Conservation (phyloP, 1,284 basidiomycete species). For the Athelia sp. region DNA sequence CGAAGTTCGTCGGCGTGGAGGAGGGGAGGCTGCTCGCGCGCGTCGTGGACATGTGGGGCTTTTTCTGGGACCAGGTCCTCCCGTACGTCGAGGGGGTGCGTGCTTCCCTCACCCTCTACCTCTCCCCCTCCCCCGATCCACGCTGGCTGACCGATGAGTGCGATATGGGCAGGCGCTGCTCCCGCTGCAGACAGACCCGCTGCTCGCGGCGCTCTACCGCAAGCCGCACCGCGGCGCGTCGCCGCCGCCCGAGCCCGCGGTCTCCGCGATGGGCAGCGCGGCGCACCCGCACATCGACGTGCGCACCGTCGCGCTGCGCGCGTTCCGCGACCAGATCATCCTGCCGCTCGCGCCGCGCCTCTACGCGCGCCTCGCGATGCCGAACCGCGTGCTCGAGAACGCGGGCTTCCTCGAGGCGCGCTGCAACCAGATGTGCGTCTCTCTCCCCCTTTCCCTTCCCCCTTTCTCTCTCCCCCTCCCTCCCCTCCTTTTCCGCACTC, state of each 20-base stretch:
- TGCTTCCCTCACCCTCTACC: constrained; percentile 15
- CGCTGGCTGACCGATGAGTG: no score
- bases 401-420: constrained; percentile 55
- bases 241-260: constrained; percentile 44
- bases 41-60: constrained; percentile 87
- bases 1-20: constrained; percentile 71
- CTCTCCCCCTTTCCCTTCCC: no score
- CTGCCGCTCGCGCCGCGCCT: constrained; percentile 36
- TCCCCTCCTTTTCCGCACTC: no score
- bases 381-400: constrained; percentile 44
- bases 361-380: constrained; percentile 39
- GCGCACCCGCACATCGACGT: constrained; percentile 64
- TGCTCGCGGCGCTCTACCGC: constrained; percentile 63
- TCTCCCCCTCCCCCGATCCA: no score
- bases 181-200: constrained; percentile 70
- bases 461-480: no score
- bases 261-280: constrained; percentile 63
- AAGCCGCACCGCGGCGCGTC: constrained; percentile 53
- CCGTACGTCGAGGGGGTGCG: constrained; percentile 85
- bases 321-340: constrained; percentile 50
- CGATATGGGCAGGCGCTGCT: constrained; percentile 69
- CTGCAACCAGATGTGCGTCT: constrained; percentile 79
- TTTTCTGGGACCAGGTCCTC: constrained; percentile 91
- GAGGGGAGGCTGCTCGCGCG: constrained; percentile 73
- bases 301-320: constrained; percentile 62